Base-by-base conservation (phyloP, 305 asterid species). In the Petunia hybrid region DNA sequence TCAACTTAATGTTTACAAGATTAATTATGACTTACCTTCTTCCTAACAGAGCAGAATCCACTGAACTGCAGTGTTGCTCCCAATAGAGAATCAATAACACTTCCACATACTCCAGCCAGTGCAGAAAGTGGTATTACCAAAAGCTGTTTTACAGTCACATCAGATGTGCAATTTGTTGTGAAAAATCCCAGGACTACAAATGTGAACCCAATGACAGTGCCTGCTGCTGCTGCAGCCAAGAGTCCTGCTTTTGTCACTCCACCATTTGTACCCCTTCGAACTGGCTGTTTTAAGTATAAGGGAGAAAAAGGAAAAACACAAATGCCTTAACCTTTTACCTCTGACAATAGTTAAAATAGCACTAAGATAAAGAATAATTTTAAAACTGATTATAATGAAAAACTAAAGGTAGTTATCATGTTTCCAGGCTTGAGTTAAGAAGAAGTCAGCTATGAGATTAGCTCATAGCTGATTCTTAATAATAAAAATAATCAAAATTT, bases 51-150 rank as follows among this genome's bases (percentile, higher is more conserved):
- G 87, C 99, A 94, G 85, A 87, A 92, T 75, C 99, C 98, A 82
- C 98, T 96, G 89, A 87, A 96, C 71, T 96, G 98, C 85, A 96
- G 87, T 42, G 99, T 96, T 31, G 99, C 99, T 82, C 99, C 99
- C 74, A 96, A 84, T 81, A 96, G 68, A 80, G 99, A 96, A 90
- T 94, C 99, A 67, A 94, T 87, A 13, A 88, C 77, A 57, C 99
- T 95, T 85, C 98, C 99, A 64, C 90, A 82, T 65, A 95, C 82
- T 85, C 99, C 98, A 53, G 98, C 92, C 79, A 91, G 57, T 81
- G 97, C 90, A 65, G 99, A 92, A 65, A 95, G 76, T 5, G 98
- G 99, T 78, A 95, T 90, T 64, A 94, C 65, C 16, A 94, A 51
- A 45, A 92, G 90, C 89, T 95, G 99, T 85, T 92, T 94, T 82